Percentiles rank a stretch among this genome's conserved stretches.
Evolutionary conservation across 805 yeast genomes (phyloP).

Genomic region (Lachancea sp.): DNA sequence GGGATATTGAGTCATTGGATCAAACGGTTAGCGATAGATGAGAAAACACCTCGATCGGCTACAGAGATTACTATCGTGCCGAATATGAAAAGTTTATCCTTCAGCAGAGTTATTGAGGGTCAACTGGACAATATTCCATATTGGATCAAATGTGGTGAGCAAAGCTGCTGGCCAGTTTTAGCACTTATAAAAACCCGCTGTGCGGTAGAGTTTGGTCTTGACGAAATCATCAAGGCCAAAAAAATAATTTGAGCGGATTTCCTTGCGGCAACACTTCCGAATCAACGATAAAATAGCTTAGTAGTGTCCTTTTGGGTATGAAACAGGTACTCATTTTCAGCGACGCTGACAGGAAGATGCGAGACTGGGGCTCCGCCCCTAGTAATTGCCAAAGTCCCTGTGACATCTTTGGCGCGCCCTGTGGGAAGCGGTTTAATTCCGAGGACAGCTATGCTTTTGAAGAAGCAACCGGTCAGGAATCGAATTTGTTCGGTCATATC

Average conservation of each 20-base stretch:
- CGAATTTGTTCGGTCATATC: constrained; percentile 26
- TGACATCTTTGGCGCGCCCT: constrained; percentile 76
- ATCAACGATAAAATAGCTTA: constrained; percentile 36
- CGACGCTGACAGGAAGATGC: constrained; percentile 25
- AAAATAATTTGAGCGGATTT: constrained; percentile 15
- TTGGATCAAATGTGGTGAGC: constrained; percentile 87
- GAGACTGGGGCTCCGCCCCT: constrained; percentile 45
- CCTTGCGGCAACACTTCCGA: neutral
- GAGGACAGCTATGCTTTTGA: constrained; percentile 32
- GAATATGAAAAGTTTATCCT: constrained; percentile 62
- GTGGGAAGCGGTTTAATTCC: constrained; percentile 62
- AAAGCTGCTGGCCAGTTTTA: constrained; percentile 87
- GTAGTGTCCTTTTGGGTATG: constrained; percentile 49
- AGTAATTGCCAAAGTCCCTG: constrained; percentile 61
- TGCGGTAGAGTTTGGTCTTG: constrained; percentile 82
- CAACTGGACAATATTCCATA: constrained; percentile 75
- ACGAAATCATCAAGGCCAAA: constrained; percentile 50
- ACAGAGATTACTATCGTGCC: constrained; percentile 90
- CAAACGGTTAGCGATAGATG: constrained; percentile 79
- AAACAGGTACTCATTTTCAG: constrained; percentile 61
- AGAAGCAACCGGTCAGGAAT: constrained; percentile 18
- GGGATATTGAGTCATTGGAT: constrained; percentile 67
- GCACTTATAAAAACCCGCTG: constrained; percentile 83
- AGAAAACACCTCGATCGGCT: constrained; percentile 71
- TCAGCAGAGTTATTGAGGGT: constrained; percentile 73